Evolutionary conservation across 345 rosid genomes (phyloP).

Genomic region (Citrus hindsii): DNA sequence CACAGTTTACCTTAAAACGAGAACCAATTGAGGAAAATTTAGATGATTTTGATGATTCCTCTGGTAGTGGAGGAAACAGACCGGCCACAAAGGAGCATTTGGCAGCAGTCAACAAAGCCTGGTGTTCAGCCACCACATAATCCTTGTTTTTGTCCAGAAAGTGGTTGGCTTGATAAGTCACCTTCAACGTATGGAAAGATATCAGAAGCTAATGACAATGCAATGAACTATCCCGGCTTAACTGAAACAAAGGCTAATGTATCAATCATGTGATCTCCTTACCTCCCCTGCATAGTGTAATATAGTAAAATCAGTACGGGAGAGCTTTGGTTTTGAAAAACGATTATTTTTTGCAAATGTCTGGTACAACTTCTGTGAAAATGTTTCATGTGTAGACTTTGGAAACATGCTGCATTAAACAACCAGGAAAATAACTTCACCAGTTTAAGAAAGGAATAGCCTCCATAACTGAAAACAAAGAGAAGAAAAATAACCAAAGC

Average conservation of each 20-base stretch:
- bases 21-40: constrained; percentile 93
- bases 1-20: constrained; percentile 65
- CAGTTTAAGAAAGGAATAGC: constrained; percentile 1
- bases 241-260: neutral
- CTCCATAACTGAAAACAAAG: constrained; percentile 22
- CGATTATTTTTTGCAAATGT: constrained; percentile 71
- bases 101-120: constrained; percentile 75
- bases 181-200: constrained; percentile 35
- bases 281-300: constrained; percentile 96
- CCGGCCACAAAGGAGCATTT: constrained; percentile 69
- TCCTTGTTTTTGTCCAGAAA: constrained; percentile 94
- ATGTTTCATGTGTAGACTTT: constrained; percentile 84
- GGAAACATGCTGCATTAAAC: constrained; percentile 83
- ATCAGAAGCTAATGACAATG: neutral
- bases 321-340: constrained; percentile 92
- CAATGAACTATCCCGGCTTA: neutral
- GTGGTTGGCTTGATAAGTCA: constrained; percentile 67
- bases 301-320: constrained; percentile 84
- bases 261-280: constrained; percentile 16
- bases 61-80: constrained; percentile 78
- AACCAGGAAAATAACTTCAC: constrained; percentile 18
- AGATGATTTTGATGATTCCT: constrained; percentile 87
- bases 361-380: constrained; percentile 90
- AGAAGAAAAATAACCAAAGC: constrained; percentile 20
- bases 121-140: constrained; percentile 96